These are phyloP conservation scores for Lachnellula occidentalis DNA, from an alignment of 2,329 filamentous ascomycete species.

Conservation along the genomic window DNA sequence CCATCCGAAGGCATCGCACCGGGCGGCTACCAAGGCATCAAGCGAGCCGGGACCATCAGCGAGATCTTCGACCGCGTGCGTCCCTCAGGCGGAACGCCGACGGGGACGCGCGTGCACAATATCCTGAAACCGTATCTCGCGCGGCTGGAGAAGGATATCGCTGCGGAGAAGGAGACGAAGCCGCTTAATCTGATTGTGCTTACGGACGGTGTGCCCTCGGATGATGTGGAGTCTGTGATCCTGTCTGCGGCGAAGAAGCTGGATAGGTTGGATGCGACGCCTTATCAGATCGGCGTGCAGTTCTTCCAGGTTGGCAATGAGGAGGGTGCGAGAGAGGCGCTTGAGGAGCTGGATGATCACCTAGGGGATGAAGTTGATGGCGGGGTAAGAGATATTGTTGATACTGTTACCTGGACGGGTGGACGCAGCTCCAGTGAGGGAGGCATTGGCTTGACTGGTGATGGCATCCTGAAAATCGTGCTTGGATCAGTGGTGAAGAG, in stretches of 20 bases:
- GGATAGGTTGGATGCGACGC: slow-evolving; percentile 61
- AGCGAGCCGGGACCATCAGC: slow-evolving; percentile 49
- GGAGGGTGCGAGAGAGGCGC: slow-evolving; percentile 53
- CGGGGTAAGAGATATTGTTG: slow-evolving; percentile 78
- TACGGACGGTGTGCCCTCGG: slow-evolving; percentile 77
- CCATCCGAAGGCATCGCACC: slow-evolving; percentile 33
- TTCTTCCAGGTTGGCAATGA: slow-evolving; percentile 93
- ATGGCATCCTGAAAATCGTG: slow-evolving; percentile 75
- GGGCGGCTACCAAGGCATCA: slow-evolving; percentile 61
- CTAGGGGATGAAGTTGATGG: slow-evolving; percentile 49
- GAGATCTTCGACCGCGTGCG: slow-evolving; percentile 64
- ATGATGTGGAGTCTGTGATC: slow-evolving; percentile 71
- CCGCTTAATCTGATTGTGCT: slow-evolving; percentile 90
- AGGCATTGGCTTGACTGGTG: slow-evolving; percentile 50
- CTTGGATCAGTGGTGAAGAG: slow-evolving; percentile 69
- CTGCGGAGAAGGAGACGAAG: slow-evolving; percentile 47
- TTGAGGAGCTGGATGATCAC: slow-evolving; percentile 72
- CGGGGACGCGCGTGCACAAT: slow-evolving; percentile 61
- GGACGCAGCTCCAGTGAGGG: slow-evolving; percentile 32
- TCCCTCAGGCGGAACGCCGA: slow-evolving; percentile 67
- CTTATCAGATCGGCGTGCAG: slow-evolving; percentile 84
- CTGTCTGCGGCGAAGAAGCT: slow-evolving; percentile 63
- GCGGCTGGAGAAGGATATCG: slow-evolving; percentile 40
- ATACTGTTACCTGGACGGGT: slow-evolving; percentile 72
- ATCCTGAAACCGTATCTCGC: slow-evolving; percentile 71